These are phyloP conservation scores for Fusarium newnesense DNA, from an alignment of 2,329 filamentous ascomycete genomes.

Conservation along the genomic window DNA sequence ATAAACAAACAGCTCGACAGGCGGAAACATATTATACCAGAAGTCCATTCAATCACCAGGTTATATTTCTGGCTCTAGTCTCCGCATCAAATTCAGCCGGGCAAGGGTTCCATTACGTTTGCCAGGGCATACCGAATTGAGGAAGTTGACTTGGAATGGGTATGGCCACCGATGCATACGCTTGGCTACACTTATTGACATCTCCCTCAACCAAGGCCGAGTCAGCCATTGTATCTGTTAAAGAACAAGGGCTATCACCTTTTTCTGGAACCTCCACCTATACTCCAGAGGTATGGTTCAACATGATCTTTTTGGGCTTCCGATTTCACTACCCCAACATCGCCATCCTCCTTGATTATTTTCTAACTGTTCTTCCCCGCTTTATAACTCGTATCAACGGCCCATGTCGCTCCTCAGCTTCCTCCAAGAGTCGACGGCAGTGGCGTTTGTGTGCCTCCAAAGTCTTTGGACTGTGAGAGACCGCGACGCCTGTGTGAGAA, in stretches of 20 bases:
- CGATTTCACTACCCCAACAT: background rate
- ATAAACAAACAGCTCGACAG: background rate
- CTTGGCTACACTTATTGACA: slow-evolving; percentile 29
- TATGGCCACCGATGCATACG: slow-evolving; percentile 35
- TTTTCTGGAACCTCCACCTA: background rate
- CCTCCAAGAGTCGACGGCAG: slow-evolving; percentile 18
- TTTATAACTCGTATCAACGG: slow-evolving; percentile 12
- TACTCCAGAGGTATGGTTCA: slow-evolving; percentile 11
- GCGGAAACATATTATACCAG: background rate
- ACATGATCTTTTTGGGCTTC: background rate
- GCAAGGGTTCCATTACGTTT: slow-evolving; percentile 21
- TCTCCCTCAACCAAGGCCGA: slow-evolving; percentile 11
- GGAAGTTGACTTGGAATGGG: slow-evolving; percentile 21
- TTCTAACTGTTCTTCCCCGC: background rate
- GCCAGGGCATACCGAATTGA: slow-evolving; percentile 24
- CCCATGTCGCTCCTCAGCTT: slow-evolving; percentile 10
- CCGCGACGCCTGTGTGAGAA: slow-evolving; percentile 30
- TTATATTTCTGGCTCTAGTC: background rate
- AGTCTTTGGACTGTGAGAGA: slow-evolving; percentile 17
- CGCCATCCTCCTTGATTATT: background rate
- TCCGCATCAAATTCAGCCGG: background rate
- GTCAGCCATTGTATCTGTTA: slow-evolving; percentile 14
- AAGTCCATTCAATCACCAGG: background rate
- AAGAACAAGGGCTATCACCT: background rate
- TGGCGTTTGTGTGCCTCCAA: slow-evolving; percentile 30